These are phyloP conservation scores for Colletotrichum plurivorum DNA, from an alignment of 2,329 filamentous ascomycete genomes.

Conservation along the genomic window DNA sequence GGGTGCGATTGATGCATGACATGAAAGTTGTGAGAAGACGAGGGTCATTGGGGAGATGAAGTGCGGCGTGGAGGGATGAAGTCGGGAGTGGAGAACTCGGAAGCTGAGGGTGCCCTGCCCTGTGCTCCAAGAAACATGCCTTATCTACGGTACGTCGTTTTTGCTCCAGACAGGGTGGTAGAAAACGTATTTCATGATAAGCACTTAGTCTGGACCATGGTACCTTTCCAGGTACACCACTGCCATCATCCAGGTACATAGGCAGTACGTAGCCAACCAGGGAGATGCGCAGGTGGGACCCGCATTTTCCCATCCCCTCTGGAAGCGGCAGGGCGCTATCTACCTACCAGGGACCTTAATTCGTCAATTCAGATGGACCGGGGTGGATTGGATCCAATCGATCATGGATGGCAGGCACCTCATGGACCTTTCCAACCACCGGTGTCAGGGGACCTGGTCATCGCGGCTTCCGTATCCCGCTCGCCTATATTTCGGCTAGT, in stretches of 20 bases:
- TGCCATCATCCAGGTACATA: too few relatives aligned
- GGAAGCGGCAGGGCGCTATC: too few relatives aligned
- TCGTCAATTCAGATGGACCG: too few relatives aligned
- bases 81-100: slow-evolving; percentile 14
- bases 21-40: not conserved
- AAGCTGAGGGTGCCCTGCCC: not conserved
- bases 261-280: too few relatives aligned
- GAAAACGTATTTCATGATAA: too few relatives aligned
- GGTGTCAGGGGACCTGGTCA: slow-evolving; percentile 23
- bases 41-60: not conserved
- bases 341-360: too few relatives aligned
- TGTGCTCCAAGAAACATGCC: not conserved
- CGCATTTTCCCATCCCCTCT: too few relatives aligned
- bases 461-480: slow-evolving; percentile 28
- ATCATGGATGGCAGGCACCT: not conserved
- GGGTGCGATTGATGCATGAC: not conserved
- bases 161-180: too few relatives aligned
- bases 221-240: too few relatives aligned
- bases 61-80: slow-evolving; percentile 12
- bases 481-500: slow-evolving; percentile 34
- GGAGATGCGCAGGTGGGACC: too few relatives aligned
- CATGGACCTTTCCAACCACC: slow-evolving; percentile 16
- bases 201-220: too few relatives aligned
- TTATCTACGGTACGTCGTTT: too few relatives aligned
- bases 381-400: not conserved